Evolutionary conservation across 768 basidiomycete species (phyloP), one percentile per base, ranked within the genome.

Genomic region (Tricholoma sp.): DNA sequence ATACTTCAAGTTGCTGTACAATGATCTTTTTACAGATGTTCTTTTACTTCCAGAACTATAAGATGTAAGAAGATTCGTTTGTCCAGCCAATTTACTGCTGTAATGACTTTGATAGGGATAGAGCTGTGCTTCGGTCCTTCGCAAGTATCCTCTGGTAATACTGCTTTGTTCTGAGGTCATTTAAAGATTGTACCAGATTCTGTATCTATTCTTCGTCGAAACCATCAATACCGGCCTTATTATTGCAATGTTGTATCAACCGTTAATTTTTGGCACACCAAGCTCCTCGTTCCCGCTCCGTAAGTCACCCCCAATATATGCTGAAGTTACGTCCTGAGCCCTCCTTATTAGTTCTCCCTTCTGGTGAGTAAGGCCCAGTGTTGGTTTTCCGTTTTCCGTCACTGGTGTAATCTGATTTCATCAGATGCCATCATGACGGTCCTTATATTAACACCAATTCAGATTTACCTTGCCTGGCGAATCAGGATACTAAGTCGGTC

Each of bases 171-270:
- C 54, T 50, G 32, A 19, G 46, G n/a, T 45, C 32, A 29, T 1
- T 6, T n/a, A 12, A 7, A 39, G 5, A 11, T 3, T 27, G n/a
- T 5, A 14, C 1, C 57, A 79, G 77, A 73, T 79, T 5, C 55
- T 74, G 19, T 76, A 74, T 57, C 63, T 80, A 3, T 78, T 81
- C 58, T 35, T 75, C 16, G 58, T 74, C 14, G 79, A 79, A 57
- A 73, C 76, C 0, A 56, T 73, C 1, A 79, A 79, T 57, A 78
- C 78, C 1, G 76, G 62, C 5, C 74, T 72, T 59, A 73, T 77
- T 60, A 76, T 80, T 54, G 72, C 68, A 4, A 73, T 79, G 63
- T 72, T 80, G 65, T 81, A 75, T 52, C 71, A 81, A 56, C 78
- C 79, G 0, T 68, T 81, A 2, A 76, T 81, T 55, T 80, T 73